phyloP scores from a whole-genome alignment of 2,329 filamentous ascomycete species.

The Pseudogymnoascus sp. region DNA sequence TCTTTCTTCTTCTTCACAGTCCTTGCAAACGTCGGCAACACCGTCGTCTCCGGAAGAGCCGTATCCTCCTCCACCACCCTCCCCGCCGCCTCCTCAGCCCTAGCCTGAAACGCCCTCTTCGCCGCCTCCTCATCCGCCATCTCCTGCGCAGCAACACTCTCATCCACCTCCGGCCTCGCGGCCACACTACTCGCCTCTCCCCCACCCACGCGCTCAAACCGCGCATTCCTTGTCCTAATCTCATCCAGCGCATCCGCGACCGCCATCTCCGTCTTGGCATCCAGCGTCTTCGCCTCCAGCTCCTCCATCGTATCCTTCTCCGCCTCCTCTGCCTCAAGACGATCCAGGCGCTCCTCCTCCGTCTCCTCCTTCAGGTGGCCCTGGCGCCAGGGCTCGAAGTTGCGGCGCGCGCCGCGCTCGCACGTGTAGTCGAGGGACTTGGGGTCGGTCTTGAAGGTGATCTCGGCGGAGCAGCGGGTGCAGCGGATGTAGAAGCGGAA shows the following conservation, averaged over 20 bases:
- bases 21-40: slow-evolving; percentile 50
- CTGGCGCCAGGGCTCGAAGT: slow-evolving; percentile 83
- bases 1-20: slow-evolving; percentile 84
- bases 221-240: slow-evolving; percentile 83
- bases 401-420: slow-evolving; percentile 75
- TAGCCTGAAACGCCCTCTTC: slow-evolving; percentile 58
- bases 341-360: slow-evolving; percentile 76
- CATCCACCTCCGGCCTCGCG: slow-evolving; percentile 40
- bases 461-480: slow-evolving; percentile 76
- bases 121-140: slow-evolving; percentile 78
- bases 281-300: slow-evolving; percentile 83
- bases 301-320: slow-evolving; percentile 92
- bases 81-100: slow-evolving; percentile 25
- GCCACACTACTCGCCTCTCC: slow-evolving; percentile 47
- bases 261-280: slow-evolving; percentile 92
- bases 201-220: slow-evolving; percentile 67
- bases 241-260: slow-evolving; percentile 94
- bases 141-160: slow-evolving; percentile 59
- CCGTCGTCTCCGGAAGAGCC: slow-evolving; percentile 15
- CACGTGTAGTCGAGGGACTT: slow-evolving; percentile 87
- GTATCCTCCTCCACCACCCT: slow-evolving; percentile 27
- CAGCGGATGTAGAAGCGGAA: slow-evolving; percentile 88
- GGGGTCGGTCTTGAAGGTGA: slow-evolving; percentile 89
- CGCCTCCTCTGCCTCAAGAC: slow-evolving; percentile 70
- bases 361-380: slow-evolving; percentile 59